These are phyloP conservation scores for Clonostachys sp. DNA, from an alignment of 2,329 filamentous ascomycete genomes.

Conservation along the genomic window DNA sequence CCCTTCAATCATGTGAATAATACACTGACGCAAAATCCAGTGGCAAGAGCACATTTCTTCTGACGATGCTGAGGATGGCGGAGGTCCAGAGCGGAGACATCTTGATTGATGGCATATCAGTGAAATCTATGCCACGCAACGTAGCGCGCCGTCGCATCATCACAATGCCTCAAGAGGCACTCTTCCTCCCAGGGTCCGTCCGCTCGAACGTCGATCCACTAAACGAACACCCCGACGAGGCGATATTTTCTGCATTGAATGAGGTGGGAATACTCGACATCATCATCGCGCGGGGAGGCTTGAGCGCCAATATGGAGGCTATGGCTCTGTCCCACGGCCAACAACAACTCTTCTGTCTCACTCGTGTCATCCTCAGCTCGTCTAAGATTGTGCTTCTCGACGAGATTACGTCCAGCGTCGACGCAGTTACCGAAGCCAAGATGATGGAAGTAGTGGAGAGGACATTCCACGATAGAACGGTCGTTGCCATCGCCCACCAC, in stretches of 20 bases:
- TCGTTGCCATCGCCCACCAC: constrained; percentile 43
- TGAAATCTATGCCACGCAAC: constrained; percentile 29
- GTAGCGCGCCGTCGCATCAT: constrained; percentile 41
- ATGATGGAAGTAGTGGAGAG: constrained; percentile 33
- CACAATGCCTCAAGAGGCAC: constrained; percentile 47
- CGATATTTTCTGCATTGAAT: constrained; percentile 23
- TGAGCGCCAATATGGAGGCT: constrained; percentile 26
- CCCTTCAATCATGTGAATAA: too few relatives aligned
- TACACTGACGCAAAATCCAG: constrained; percentile 7
- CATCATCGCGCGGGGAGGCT: constrained; percentile 15
- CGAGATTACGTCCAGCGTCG: constrained; percentile 36
- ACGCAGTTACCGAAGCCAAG: constrained; percentile 29
- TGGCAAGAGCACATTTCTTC: constrained; percentile 32
- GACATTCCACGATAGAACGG: constrained; percentile 42
- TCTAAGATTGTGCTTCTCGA: constrained; percentile 29
- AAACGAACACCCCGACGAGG: constrained; percentile 15
- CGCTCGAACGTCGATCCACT: constrained; percentile 37
- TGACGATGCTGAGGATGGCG: constrained; percentile 28
- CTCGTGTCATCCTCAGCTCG: constrained; percentile 48
- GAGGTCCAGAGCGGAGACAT: constrained; percentile 24
- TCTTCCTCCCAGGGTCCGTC: constrained; percentile 41
- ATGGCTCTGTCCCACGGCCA: constrained; percentile 51
- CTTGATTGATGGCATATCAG: constrained; percentile 34
- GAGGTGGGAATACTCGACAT: not conserved
- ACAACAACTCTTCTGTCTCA: constrained; percentile 60